phyloP scores from a whole-genome alignment of 495 filamentous ascomycete genomes.

The Podospora anserina region DNA sequence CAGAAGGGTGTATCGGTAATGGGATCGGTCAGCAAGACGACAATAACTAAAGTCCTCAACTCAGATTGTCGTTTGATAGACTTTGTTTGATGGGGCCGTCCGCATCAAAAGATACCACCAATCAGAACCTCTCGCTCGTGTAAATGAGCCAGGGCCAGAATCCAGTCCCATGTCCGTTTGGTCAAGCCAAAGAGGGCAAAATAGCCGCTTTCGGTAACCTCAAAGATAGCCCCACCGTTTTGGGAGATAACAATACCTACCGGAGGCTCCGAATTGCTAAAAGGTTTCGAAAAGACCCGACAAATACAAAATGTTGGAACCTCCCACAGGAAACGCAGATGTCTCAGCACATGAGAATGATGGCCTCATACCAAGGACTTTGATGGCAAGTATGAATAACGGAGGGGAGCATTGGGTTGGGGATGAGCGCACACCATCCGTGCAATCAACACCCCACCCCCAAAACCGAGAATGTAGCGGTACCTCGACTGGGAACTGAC shows the following conservation, averaged over 20 bases:
- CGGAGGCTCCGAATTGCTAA: constrained; percentile 2
- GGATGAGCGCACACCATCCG: background rate
- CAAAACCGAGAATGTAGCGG: background rate
- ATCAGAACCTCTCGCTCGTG: background rate
- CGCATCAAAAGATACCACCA: background rate
- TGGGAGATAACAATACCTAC: background rate
- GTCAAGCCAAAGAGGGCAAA: constrained; percentile 23
- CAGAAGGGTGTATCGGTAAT: background rate
- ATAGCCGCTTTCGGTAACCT: constrained; percentile 20
- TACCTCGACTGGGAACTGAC: background rate
- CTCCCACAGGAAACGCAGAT: background rate
- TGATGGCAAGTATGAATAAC: background rate
- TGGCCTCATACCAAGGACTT: background rate
- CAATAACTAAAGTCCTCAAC: background rate
- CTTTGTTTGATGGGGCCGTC: background rate
- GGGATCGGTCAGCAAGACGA: background rate
- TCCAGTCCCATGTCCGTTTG: background rate
- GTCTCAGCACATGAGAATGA: background rate
- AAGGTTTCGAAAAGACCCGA: too few species aligned
- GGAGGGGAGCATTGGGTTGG: background rate
- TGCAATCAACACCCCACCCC: background rate
- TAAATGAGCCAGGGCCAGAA: constrained; percentile 1
- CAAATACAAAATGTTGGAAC: background rate
- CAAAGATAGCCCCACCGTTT: constrained; percentile 18
- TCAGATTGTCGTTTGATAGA: background rate